Conservation (phyloP, 768 basidiomycete species). For the Boletus rubropictus region DNA sequence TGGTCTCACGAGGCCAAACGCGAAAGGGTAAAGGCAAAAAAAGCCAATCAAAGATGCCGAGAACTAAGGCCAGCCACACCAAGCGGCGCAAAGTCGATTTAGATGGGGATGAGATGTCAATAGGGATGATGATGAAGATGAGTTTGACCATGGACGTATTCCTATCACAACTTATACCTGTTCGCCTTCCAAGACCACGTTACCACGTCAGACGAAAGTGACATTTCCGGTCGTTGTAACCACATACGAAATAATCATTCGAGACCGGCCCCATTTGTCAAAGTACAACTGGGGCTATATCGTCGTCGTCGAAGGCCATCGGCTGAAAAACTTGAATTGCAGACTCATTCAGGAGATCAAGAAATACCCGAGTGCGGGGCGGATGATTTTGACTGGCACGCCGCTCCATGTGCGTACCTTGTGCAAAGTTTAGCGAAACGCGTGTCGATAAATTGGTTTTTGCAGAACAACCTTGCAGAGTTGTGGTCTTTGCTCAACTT, state of each 20-base stretch:
- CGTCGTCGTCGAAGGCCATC: conserved; percentile 94
- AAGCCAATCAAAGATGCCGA: conserved; percentile 7
- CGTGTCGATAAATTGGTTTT: neutral
- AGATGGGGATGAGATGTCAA: conserved; percentile 4
- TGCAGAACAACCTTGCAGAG: conserved; percentile 94
- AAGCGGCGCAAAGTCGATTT: conserved; percentile 22
- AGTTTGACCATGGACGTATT: conserved; percentile 13
- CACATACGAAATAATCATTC: conserved; percentile 91
- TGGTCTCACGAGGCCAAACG: conserved; percentile 16
- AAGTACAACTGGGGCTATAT: conserved; percentile 84
- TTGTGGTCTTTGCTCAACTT: conserved; percentile 95
- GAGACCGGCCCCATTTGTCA: conserved; percentile 60
- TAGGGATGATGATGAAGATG: conserved; percentile 13
- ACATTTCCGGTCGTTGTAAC: conserved; percentile 81
- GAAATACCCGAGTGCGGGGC: conserved; percentile 72
- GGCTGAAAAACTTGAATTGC: conserved; percentile 92
- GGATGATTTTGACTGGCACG: conserved; percentile 94
- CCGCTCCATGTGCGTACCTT: conserved; percentile 73
- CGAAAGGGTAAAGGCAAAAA: conserved; percentile 19
- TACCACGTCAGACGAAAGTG: conserved; percentile 23
- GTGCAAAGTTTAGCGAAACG: neutral
- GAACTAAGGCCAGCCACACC: conserved; percentile 4
- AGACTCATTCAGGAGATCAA: conserved; percentile 88
- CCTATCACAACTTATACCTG: conserved; percentile 16
- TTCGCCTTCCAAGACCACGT: neutral